A percentile compares a stretch with the other conserved stretches of the same genome.
These are phyloP conservation scores for Fraxinus floribunda DNA, from an alignment of 305 asterid species.

Conservation along the genomic window DNA sequence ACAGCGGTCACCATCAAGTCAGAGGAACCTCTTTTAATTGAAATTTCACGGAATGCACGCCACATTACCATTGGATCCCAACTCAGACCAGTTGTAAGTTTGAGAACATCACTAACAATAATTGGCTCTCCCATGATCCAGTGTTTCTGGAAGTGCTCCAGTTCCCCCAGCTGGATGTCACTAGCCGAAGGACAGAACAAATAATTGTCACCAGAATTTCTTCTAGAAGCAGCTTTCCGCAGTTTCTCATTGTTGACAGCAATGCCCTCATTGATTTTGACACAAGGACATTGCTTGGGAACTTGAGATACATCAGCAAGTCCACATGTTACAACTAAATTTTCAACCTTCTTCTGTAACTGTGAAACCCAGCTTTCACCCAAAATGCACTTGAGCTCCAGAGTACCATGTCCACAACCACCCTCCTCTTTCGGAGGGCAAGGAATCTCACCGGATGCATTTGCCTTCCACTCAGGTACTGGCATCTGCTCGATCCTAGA, in stretches of 20 bases:
- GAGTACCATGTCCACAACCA: conserved; percentile 49
- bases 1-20: conserved; percentile 51
- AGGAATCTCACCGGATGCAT: conserved; percentile 48
- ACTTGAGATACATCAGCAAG: conserved; percentile 21
- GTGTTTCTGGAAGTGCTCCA: conserved; percentile 60
- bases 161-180: conserved; percentile 39
- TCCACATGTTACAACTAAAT: conserved; percentile 19
- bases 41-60: conserved; percentile 51
- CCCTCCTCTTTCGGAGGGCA: conserved; percentile 52
- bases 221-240: conserved; percentile 45
- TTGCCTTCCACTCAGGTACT: conserved; percentile 46
- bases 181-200: conserved; percentile 49
- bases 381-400: conserved; percentile 47
- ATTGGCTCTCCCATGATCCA: conserved; percentile 63
- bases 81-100: conserved; percentile 50
- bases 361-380: conserved; percentile 39
- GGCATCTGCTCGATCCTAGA: conserved; percentile 25
- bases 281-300: conserved; percentile 38
- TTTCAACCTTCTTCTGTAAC: conserved; percentile 35
- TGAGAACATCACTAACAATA: conserved; percentile 41
- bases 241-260: conserved; percentile 17
- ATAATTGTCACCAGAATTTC: conserved; percentile 46
- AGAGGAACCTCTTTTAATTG: conserved; percentile 36
- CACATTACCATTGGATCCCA: conserved; percentile 75
- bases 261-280: conserved; percentile 22